A percentile compares a stretch with the other conserved stretches of the same genome.
Evolutionary conservation across 1,139 yeast species (phyloP).

Genomic region (Protomyces pachydermus): DNA sequence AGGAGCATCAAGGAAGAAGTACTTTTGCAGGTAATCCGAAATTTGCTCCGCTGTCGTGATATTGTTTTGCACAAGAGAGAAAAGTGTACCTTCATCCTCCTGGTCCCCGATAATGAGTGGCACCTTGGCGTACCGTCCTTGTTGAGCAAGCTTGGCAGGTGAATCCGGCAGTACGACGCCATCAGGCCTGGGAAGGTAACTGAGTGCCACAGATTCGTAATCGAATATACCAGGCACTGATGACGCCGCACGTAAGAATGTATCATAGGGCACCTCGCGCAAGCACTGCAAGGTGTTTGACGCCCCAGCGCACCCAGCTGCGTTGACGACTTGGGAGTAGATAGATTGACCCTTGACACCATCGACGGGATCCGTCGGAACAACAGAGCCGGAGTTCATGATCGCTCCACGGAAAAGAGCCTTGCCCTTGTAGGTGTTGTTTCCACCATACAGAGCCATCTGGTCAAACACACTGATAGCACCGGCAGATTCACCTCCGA

Average conservation of each 20-base stretch:
- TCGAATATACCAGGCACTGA: background rate
- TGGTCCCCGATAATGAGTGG: background rate
- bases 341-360: background rate
- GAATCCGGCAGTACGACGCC: background rate
- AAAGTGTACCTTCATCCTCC: background rate
- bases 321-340: background rate
- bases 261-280: background rate
- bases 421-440: constrained; percentile 3
- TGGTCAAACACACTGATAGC: constrained; percentile 3
- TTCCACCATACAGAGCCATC: background rate
- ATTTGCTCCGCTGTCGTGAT: background rate
- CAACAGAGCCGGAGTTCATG: background rate
- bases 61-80: background rate
- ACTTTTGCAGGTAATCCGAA: background rate
- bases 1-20: background rate
- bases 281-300: background rate
- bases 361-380: background rate
- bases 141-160: background rate
- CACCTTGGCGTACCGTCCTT: background rate
- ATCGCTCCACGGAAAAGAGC: constrained; percentile 3
- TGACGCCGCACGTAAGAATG: background rate
- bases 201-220: background rate
- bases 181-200: background rate
- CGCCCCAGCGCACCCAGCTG: background rate
- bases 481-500: constrained; percentile 15